These are phyloP conservation scores for Rhizoclosmatium sp. DNA, from an alignment of 192 early-diverging fungal species.

Conservation along the genomic window DNA sequence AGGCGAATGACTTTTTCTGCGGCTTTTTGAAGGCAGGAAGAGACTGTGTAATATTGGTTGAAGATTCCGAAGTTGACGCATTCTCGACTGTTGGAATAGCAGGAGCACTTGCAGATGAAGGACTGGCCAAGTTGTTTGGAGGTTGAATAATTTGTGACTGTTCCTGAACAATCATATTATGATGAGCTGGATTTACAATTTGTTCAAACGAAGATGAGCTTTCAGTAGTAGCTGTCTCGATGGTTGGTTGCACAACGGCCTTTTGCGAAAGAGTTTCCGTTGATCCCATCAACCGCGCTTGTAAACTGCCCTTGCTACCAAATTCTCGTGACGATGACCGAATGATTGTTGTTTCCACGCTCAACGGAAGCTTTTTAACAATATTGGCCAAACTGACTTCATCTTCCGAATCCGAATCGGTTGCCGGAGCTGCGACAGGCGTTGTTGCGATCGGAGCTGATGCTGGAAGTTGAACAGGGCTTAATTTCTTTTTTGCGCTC, in stretches of 20 bases:
- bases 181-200: too few relatives aligned
- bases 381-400: neutral
- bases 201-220: too few relatives aligned
- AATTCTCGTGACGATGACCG: neutral
- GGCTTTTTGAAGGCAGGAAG: too few relatives aligned
- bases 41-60: too few relatives aligned
- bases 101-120: too few relatives aligned
- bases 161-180: too few relatives aligned
- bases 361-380: neutral
- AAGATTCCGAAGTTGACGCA: too few relatives aligned
- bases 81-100: too few relatives aligned
- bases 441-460: neutral
- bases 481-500: neutral
- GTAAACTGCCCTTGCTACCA: neutral
- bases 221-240: too few relatives aligned
- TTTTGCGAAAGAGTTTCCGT: neutral
- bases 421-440: neutral
- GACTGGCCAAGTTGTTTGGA: too few relatives aligned
- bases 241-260: neutral
- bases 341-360: neutral
- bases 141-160: too few relatives aligned
- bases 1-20: too few relatives aligned
- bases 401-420: conserved; percentile 2
- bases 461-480: neutral
- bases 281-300: neutral